Evolutionary conservation across 1,139 yeast species (phyloP).

Genomic region (Debaryomyces coudertii): DNA sequence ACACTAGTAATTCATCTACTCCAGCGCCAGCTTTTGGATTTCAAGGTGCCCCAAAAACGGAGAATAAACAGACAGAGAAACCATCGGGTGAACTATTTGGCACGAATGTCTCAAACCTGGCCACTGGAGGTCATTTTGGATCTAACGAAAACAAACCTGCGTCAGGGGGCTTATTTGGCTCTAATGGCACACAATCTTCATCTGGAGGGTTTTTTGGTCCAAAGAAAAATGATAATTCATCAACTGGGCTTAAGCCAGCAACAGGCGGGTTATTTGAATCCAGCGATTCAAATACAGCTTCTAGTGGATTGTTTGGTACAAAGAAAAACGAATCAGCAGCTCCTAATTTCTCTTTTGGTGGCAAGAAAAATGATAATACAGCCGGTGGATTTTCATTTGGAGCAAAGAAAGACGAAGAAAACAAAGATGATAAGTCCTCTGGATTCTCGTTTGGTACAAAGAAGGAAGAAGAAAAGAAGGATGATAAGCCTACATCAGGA

Average conservation of each 20-base stretch:
- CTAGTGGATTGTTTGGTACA: constrained; percentile 22
- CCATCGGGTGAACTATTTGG: constrained; percentile 19
- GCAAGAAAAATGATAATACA: constrained; percentile 17
- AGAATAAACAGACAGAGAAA: constrained; percentile 17
- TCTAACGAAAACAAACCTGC: constrained; percentile 15
- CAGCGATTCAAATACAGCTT: constrained; percentile 2
- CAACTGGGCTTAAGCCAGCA: constrained; percentile 15
- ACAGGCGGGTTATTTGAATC: constrained; percentile 15
- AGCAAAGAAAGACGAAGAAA: constrained; percentile 21
- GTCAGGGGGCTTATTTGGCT: constrained; percentile 15
- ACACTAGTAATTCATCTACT: constrained; percentile 9
- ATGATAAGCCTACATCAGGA: constrained; percentile 19
- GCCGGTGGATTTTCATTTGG: constrained; percentile 25
- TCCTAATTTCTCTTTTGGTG: constrained; percentile 10
- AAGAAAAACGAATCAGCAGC: constrained; percentile 15
- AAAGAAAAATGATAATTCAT: constrained; percentile 15
- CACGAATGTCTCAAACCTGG: constrained; percentile 11
- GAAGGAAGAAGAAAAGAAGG: constrained; percentile 19
- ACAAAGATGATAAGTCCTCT: constrained; percentile 17
- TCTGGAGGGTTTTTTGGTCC: constrained; percentile 23
- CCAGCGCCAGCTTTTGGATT: constrained; percentile 16
- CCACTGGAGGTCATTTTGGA: constrained; percentile 19
- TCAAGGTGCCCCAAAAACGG: constrained; percentile 27
- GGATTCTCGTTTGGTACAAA: constrained; percentile 30
- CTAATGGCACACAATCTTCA: constrained; percentile 15